Percentiles rank a stretch among this genome's conserved stretches.
Evolutionary conservation across 805 yeast genomes (phyloP).

Genomic region (Kuraishia cidri): DNA sequence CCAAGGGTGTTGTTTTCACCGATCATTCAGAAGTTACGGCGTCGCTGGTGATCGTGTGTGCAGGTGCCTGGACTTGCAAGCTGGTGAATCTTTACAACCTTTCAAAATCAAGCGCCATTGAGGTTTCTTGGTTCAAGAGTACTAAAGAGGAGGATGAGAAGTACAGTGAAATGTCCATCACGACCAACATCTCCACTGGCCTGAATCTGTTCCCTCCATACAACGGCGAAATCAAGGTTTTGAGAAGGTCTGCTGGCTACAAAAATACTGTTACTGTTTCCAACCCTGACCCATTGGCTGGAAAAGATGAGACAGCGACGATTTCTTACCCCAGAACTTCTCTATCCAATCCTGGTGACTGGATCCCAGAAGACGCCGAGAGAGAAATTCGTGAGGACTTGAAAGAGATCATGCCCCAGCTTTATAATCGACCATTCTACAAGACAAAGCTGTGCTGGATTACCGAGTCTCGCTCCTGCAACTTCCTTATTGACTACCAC

Average conservation of each 20-base stretch:
- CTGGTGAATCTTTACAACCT: conserved; percentile 11
- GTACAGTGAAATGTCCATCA: conserved; percentile 16
- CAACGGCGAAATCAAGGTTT: conserved; percentile 14
- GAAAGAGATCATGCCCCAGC: conserved; percentile 13
- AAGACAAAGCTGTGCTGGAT: conserved; percentile 17
- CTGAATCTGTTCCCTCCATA: conserved; percentile 17
- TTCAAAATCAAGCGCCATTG: conserved; percentile 11
- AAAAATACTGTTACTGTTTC: conserved; percentile 10
- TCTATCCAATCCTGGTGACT: conserved; percentile 10
- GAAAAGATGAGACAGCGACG: not conserved
- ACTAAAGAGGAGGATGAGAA: conserved; percentile 11
- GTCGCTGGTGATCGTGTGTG: conserved; percentile 13
- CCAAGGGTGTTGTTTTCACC: conserved; percentile 9
- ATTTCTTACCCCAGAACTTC: conserved; percentile 15
- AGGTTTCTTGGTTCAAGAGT: conserved; percentile 15
- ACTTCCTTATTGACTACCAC: conserved; percentile 14
- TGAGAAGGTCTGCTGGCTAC: conserved; percentile 17
- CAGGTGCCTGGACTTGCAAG: conserved; percentile 18
- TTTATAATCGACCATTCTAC: conserved; percentile 13
- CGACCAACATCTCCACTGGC: conserved; percentile 17
- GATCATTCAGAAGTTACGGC: conserved; percentile 6
- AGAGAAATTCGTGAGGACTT: conserved; percentile 9
- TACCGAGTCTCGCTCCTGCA: conserved; percentile 14
- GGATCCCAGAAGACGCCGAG: conserved; percentile 18
- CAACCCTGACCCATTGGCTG: conserved; percentile 14